Evolutionary conservation across 441 rosid species (phyloP), one percentile per base, ranked within the genome.

Genomic region (Corymbia citriodora): DNA sequence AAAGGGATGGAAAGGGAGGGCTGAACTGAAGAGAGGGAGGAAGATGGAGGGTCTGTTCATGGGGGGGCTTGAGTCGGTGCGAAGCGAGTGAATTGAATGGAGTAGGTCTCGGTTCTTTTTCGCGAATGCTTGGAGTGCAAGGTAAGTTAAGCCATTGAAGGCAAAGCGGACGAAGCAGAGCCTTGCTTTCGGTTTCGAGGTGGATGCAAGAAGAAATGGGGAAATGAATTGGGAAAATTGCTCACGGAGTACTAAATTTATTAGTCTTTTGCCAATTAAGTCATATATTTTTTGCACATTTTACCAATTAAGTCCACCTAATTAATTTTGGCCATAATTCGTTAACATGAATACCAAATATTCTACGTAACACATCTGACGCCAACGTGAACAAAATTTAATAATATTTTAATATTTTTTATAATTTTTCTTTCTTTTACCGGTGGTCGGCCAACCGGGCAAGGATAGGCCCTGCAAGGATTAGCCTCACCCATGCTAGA

Each of bases 51-150:
- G 89, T 59, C 85, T 45, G 87, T 63, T 88, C 48, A 72, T 10
- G n/a, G 74, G 68, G 53, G 45, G 70, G 74, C 52, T 79, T 45
- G 85, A 63, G 94, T 61, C 86, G 91, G 90, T 89, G 93, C 63
- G 95, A 90, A 92, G 91, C 93, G 68, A 92, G 91, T 93, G 68
- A 87, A 90, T 87, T n/a, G 95, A 45, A 79, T 45, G 5, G 91
- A 90, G 92, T 89, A 61, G 90, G 88, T 89, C 59, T 21, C 33
- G 90, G 50, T 88, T 90, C 88, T 90, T 91, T 95, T 90, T 90
- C 91, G 91, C 54, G 89, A 74, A 92, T 93, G 94, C 97, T 93
- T 97, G 90, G 91, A 91, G 91, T 96, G 94, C 92, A 94, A 94
- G 97, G 93, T 68, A 94, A 94, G 95, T 59, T 49, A 92, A 92